Evolutionary conservation across 768 basidiomycete genomes (phyloP).

Genomic region (Coprinopsis marcescibilis): DNA sequence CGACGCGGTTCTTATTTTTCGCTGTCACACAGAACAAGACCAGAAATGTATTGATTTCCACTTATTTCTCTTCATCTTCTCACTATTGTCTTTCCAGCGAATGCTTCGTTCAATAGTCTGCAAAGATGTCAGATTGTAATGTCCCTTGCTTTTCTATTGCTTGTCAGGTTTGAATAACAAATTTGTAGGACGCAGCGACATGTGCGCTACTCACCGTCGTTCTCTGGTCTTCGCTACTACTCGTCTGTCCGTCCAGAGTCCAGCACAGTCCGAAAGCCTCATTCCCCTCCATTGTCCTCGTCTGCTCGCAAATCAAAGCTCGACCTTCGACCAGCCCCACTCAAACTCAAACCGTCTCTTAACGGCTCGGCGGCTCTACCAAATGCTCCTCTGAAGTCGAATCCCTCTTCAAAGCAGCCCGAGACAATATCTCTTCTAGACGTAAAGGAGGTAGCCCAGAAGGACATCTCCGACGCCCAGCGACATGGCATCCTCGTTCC

Average conservation of each 20-base stretch:
- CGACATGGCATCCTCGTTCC: constrained; percentile 64
- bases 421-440: constrained; percentile 19
- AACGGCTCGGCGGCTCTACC: constrained; percentile 19
- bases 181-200: no score
- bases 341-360: constrained; percentile 31
- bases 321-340: constrained; percentile 59
- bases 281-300: constrained; percentile 16
- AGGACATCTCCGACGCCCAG: constrained; percentile 61
- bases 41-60: neutral
- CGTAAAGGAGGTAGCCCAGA: constrained; percentile 48
- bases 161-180: no score
- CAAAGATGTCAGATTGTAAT: neutral
- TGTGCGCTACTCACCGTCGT: no score
- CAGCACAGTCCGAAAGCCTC: neutral
- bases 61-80: neutral
- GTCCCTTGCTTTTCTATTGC: neutral
- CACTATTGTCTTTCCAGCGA: neutral
- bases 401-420: constrained; percentile 7
- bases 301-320: constrained; percentile 43
- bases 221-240: no score
- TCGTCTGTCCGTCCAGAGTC: neutral
- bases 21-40: neutral
- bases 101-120: neutral
- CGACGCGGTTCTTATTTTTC: no score
- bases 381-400: constrained; percentile 17